A percentile compares a stretch with the other conserved stretches of the same genome.
phyloP scores from a whole-genome alignment of 495 filamentous ascomycete genomes.

The Xanthoparmelia taractica region DNA sequence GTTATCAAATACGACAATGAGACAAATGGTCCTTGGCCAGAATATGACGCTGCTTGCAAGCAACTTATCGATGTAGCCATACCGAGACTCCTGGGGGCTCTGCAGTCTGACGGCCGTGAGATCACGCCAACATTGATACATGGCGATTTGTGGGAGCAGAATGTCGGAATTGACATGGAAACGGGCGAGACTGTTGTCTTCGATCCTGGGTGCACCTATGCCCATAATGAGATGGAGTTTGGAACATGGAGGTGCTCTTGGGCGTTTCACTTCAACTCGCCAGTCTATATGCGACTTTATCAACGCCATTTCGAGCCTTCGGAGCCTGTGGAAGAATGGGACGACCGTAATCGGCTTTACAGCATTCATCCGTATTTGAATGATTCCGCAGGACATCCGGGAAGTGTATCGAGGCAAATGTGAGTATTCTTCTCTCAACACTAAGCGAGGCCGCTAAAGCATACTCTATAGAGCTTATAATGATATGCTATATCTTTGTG shows the following conservation, averaged over 20 bases:
- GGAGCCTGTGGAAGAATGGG: conserved; percentile 19
- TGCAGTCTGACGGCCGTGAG: conserved; percentile 38
- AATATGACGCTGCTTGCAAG: conserved; percentile 29
- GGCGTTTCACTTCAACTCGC: conserved; percentile 23
- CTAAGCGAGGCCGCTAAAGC: conserved; percentile 3
- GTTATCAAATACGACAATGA: conserved; percentile 33
- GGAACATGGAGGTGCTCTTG: conserved; percentile 33
- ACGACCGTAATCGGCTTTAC: conserved; percentile 26
- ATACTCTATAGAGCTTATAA: conserved; percentile 30
- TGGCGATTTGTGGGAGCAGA: conserved; percentile 46
- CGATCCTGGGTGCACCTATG: conserved; percentile 43
- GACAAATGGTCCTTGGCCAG: conserved; percentile 31
- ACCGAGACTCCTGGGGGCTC: conserved; percentile 35
- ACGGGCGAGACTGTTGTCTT: conserved; percentile 37
- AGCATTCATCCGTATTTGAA: conserved; percentile 30
- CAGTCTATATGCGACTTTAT: conserved; percentile 26
- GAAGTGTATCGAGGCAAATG: conserved; percentile 30
- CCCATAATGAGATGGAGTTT: conserved; percentile 45
- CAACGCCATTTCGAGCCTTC: conserved; percentile 21
- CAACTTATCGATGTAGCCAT: conserved; percentile 35
- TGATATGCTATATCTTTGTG: conserved; percentile 35
- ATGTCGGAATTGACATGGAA: conserved; percentile 34
- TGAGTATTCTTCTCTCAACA: conserved; percentile 21
- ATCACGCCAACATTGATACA: conserved; percentile 42
- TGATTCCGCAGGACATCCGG: conserved; percentile 33